Percentiles rank a stretch among this genome's conserved stretches.
phyloP scores from a whole-genome alignment of 495 filamentous ascomycete genomes.

The Mycothermus thermophilus region DNA sequence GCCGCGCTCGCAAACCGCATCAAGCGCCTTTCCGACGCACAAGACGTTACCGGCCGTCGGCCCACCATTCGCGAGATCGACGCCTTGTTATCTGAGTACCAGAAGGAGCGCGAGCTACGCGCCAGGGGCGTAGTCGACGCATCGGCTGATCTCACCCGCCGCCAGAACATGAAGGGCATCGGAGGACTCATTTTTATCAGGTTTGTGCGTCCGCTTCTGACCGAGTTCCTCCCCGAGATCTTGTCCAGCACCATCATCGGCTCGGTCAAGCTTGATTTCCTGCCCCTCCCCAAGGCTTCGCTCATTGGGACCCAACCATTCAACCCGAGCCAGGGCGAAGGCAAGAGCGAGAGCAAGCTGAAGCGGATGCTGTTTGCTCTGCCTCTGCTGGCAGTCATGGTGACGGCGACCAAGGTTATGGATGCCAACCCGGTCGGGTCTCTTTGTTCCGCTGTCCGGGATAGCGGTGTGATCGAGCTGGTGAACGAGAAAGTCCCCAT shows the following conservation, averaged over 20 bases:
- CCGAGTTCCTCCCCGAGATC: slow-evolving; percentile 3
- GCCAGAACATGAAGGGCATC: slow-evolving; percentile 3
- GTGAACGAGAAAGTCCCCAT: neutral
- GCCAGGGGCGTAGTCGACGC: slow-evolving; percentile 1
- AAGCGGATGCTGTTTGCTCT: slow-evolving; percentile 3
- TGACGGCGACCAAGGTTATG: slow-evolving; percentile 2
- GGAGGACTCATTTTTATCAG: neutral
- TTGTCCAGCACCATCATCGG: slow-evolving; percentile 3
- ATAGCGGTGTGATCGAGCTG: neutral
- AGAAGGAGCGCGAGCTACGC: slow-evolving; percentile 1
- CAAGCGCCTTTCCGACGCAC: slow-evolving; percentile 3
- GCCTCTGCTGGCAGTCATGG: slow-evolving; percentile 2
- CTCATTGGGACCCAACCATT: slow-evolving; percentile 7
- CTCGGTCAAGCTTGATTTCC: slow-evolving; percentile 5
- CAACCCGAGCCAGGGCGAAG: slow-evolving; percentile 10
- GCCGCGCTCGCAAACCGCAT: slow-evolving; percentile 10
- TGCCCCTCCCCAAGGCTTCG: slow-evolving; percentile 9
- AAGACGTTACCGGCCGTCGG: neutral
- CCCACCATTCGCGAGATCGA: slow-evolving; percentile 1
- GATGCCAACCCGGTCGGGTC: neutral
- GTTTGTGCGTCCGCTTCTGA: slow-evolving; percentile 1
- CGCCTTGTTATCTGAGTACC: slow-evolving; percentile 2
- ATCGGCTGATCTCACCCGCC: neutral
- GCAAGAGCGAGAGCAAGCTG: slow-evolving; percentile 8
- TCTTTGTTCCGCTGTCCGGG: neutral